Conservation (phyloP, 1,284 basidiomycete species). For the Ustilago shanxiensis region DNA sequence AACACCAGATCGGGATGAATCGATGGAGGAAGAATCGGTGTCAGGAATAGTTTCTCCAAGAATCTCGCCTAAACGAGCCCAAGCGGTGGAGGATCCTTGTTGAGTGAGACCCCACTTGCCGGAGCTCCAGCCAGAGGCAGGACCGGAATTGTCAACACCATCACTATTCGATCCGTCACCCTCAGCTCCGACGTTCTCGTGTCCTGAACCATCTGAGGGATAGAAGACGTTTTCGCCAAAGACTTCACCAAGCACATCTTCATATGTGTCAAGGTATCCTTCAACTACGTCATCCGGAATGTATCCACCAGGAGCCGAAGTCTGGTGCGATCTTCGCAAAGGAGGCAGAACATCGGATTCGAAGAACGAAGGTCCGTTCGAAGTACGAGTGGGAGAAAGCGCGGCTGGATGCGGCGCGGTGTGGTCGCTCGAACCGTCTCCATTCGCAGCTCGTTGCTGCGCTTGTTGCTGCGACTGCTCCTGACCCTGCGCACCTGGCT, state of each 20-base stretch:
- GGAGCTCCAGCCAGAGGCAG: slow-evolving; percentile 49
- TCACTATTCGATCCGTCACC: slow-evolving; percentile 6
- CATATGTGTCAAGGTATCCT: slow-evolving; percentile 74
- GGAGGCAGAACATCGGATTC: slow-evolving; percentile 74
- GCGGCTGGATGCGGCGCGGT: slow-evolving; percentile 23
- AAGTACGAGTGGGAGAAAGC: slow-evolving; percentile 33
- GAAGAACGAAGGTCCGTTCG: slow-evolving; percentile 55
- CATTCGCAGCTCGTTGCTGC: slow-evolving; percentile 19
- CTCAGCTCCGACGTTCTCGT: slow-evolving; percentile 10
- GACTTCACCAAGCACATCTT: slow-evolving; percentile 73
- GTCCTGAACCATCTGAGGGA: slow-evolving; percentile 17
- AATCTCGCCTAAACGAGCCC: slow-evolving; percentile 64
- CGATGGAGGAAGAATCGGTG: slow-evolving; percentile 23
- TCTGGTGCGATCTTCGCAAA: slow-evolving; percentile 64
- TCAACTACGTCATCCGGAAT: slow-evolving; percentile 73
- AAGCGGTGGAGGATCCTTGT: slow-evolving; percentile 59
- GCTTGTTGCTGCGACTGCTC: slow-evolving; percentile 11
- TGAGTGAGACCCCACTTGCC: slow-evolving; percentile 63
- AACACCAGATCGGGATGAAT: slow-evolving; percentile 12
- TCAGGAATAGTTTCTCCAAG: slow-evolving; percentile 48
- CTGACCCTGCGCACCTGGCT: background rate
- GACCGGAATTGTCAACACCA: slow-evolving; percentile 10
- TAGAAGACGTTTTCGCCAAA: slow-evolving; percentile 66
- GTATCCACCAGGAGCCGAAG: slow-evolving; percentile 70
- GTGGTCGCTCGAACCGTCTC: slow-evolving; percentile 2